phyloP scores from a whole-genome alignment of 306 rosid species.

The Vicia villosa region DNA sequence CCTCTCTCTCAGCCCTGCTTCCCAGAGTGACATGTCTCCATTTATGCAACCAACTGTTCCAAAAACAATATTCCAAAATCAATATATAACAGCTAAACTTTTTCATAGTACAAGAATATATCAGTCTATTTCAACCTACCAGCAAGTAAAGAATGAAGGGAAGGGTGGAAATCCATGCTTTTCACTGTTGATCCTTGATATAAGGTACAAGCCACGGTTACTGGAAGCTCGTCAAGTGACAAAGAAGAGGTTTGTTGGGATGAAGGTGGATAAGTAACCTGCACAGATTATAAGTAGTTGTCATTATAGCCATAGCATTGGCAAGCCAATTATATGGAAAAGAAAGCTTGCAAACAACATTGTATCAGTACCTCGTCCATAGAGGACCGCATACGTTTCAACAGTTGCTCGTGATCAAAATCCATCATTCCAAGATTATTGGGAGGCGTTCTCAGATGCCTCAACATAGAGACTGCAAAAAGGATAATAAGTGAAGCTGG shows the following conservation, averaged over 20 bases:
- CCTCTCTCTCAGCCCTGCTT: slow-evolving; percentile 56
- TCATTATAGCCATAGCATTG: background rate
- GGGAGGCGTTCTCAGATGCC: slow-evolving; percentile 53
- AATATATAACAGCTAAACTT: background rate
- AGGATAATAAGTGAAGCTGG: slow-evolving; percentile 24
- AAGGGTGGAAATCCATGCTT: slow-evolving; percentile 78
- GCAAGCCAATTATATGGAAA: slow-evolving; percentile 20
- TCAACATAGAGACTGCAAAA: slow-evolving; percentile 52
- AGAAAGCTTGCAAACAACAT: slow-evolving; percentile 13
- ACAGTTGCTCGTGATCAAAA: slow-evolving; percentile 52
- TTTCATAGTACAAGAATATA: slow-evolving; percentile 1
- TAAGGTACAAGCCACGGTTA: slow-evolving; percentile 49
- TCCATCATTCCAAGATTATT: slow-evolving; percentile 58
- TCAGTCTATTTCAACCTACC: slow-evolving; percentile 44
- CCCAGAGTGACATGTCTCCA: slow-evolving; percentile 70
- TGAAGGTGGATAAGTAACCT: slow-evolving; percentile 50
- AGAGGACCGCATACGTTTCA: slow-evolving; percentile 57
- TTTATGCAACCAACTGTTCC: slow-evolving; percentile 62
- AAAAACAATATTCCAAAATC: slow-evolving; percentile 35
- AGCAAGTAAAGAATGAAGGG: slow-evolving; percentile 56
- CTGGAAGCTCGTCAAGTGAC: slow-evolving; percentile 62
- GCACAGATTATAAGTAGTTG: slow-evolving; percentile 32
- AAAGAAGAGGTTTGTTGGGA: slow-evolving; percentile 48
- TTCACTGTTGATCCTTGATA: slow-evolving; percentile 55
- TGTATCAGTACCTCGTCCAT: slow-evolving; percentile 55